phyloP scores from a whole-genome alignment of 345 rosid genomes.

The Eucalyptus globulus region DNA sequence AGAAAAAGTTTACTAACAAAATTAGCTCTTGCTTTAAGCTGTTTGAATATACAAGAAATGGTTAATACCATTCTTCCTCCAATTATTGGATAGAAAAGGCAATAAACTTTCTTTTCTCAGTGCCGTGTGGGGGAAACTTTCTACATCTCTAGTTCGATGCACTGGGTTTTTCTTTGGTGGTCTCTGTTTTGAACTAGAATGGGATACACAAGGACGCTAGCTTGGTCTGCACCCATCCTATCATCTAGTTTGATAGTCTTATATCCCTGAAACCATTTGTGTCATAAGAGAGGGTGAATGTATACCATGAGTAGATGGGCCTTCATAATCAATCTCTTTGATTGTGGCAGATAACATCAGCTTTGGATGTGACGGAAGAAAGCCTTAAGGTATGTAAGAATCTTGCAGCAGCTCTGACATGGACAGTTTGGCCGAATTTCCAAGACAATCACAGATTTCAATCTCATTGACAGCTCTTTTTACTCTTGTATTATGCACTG shows the following conservation, averaged over 20 bases:
- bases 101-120: not conserved
- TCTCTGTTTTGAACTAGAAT: not conserved
- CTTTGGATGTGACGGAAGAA: slow-evolving; percentile 64
- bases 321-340: not conserved
- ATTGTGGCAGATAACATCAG: slow-evolving; percentile 61
- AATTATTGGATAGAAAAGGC: not conserved
- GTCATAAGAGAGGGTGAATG: not conserved
- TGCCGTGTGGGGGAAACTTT: not conserved
- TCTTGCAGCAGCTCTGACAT: not conserved
- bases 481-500: not conserved
- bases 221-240: not conserved
- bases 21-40: not conserved
- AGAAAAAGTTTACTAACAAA: not conserved
- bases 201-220: not conserved
- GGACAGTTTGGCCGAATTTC: not conserved
- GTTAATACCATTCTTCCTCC: not conserved
- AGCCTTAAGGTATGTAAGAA: slow-evolving; percentile 47
- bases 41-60: not conserved
- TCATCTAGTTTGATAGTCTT: not conserved
- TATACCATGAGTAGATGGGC: not conserved
- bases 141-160: not conserved
- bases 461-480: not conserved
- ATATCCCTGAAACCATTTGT: not conserved
- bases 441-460: not conserved
- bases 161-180: not conserved